Evolutionary conservation across 352 stramenopile species (phyloP).

Genomic region (Pythium oligandrum): DNA sequence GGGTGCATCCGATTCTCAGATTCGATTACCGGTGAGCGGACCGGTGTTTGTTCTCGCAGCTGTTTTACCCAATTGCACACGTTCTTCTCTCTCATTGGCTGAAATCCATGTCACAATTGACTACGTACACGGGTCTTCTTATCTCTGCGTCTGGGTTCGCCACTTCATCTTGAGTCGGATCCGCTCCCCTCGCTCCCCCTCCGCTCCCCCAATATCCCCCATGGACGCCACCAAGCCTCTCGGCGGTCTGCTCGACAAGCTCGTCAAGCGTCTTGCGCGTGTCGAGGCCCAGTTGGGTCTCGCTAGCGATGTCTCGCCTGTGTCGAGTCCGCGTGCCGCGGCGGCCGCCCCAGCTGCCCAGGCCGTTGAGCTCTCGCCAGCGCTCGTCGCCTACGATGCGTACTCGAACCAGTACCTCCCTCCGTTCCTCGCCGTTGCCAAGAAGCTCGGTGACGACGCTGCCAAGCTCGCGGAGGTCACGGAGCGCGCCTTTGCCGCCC

Average conservation of each 20-base stretch:
- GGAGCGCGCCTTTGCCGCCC: conserved; percentile 80
- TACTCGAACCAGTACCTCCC: conserved; percentile 78
- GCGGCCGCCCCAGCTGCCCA: conserved; percentile 6
- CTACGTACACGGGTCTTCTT: no score
- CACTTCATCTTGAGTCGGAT: no score
- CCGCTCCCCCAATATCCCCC: not conserved
- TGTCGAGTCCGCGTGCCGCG: conserved; percentile 15
- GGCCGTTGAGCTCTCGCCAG: conserved; percentile 41
- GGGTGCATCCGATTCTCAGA: conserved; percentile 2
- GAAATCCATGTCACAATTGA: no score
- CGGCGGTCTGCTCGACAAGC: conserved; percentile 48
- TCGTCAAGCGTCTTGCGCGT: conserved; percentile 50
- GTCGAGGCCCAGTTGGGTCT: conserved; percentile 67
- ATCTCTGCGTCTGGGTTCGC: no score
- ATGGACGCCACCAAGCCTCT: conserved; percentile 56
- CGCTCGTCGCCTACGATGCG: conserved; percentile 90
- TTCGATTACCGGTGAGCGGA: no score
- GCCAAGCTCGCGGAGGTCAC: conserved; percentile 81
- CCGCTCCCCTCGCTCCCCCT: conserved; percentile 2
- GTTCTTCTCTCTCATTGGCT: no score
- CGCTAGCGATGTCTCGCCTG: conserved; percentile 11
- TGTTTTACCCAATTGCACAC: no score
- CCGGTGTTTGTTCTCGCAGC: no score
- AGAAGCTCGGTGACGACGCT: conserved; percentile 82
- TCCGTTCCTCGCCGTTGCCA: conserved; percentile 71